These are phyloP conservation scores for Aristolochia contorta DNA, from an alignment of 164 flowering plant genomes.

Conservation along the genomic window DNA sequence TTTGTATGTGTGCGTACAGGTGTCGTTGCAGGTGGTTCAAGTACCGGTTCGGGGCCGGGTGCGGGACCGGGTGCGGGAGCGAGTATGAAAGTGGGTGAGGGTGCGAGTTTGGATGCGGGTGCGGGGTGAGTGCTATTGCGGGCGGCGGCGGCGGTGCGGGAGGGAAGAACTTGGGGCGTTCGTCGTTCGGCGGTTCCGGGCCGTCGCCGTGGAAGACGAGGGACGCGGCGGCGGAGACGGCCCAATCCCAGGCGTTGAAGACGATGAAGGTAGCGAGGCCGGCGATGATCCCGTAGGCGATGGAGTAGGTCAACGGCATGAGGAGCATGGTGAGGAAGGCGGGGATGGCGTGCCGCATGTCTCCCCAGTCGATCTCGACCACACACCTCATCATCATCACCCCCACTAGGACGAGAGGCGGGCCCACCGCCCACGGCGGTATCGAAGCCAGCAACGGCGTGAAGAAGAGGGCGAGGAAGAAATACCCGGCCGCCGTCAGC, in stretches of 20 bases:
- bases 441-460: constrained; percentile 87
- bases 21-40: no score
- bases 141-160: no score
- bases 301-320: constrained; percentile 84
- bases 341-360: constrained; percentile 80
- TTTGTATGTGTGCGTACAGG: no score
- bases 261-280: constrained; percentile 73
- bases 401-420: constrained; percentile 82
- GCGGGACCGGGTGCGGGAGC: no score
- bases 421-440: constrained; percentile 96
- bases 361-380: constrained; percentile 77
- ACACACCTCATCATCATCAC: constrained; percentile 92
- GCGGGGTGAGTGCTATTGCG: no score
- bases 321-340: constrained; percentile 69
- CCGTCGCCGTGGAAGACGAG: no score
- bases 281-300: constrained; percentile 80
- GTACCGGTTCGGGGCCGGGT: no score
- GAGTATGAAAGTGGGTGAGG: no score
- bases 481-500: constrained; percentile 58
- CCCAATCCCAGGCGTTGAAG: constrained; percentile 69
- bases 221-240: background rate
- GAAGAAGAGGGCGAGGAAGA: constrained; percentile 61
- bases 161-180: no score
- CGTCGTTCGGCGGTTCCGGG: no score
- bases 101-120: no score